Conservation (phyloP, 441 rosid species). For the Kokia cookei region DNA sequence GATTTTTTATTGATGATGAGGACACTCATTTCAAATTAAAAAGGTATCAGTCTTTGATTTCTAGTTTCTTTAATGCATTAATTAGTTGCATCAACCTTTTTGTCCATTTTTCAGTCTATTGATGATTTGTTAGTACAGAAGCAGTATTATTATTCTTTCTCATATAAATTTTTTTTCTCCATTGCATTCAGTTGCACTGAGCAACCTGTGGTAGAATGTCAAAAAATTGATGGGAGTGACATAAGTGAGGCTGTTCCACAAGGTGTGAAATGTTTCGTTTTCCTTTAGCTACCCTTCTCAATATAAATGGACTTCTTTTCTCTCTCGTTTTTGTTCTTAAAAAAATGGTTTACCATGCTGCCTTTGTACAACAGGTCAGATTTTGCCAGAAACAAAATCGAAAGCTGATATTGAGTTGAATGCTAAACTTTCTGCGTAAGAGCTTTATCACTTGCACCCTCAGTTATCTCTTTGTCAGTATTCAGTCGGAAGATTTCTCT, state of each 20-base stretch:
- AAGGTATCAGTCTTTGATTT: conserved; percentile 22
- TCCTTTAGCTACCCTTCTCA: neutral
- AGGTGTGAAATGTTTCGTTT: conserved; percentile 14
- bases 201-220: conserved; percentile 19
- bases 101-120: neutral
- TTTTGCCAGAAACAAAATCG: conserved; percentile 9
- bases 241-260: conserved; percentile 24
- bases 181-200: conserved; percentile 22
- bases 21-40: conserved; percentile 4
- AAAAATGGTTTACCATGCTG: conserved; percentile 3
- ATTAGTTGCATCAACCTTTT: neutral
- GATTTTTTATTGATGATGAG: conserved; percentile 1
- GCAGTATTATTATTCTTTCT: neutral
- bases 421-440: conserved; percentile 22
- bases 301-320: neutral
- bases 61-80: neutral
- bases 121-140: neutral
- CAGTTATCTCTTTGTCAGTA: neutral
- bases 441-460: neutral
- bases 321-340: neutral
- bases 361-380: conserved; percentile 15
- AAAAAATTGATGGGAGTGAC: conserved; percentile 26
- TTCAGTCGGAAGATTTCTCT: conserved; percentile 6
- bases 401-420: conserved; percentile 18
- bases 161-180: neutral